Conservation (phyloP, 2,329 filamentous ascomycete species). For the Colletotrichum noveboracense region DNA sequence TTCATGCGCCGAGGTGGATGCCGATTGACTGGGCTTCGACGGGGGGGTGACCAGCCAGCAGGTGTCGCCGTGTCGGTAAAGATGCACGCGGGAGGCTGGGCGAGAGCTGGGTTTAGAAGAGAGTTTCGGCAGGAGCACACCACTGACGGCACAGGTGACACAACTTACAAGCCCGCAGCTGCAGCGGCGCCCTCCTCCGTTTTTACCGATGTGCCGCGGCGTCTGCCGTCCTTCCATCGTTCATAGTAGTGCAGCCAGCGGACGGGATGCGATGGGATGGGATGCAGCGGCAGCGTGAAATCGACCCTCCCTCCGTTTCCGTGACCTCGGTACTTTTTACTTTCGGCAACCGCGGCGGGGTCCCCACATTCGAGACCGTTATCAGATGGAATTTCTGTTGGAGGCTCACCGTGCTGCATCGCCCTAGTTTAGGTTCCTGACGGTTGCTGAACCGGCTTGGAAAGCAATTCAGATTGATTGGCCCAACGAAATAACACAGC, state of each 20-base stretch:
- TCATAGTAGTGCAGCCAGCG: background rate
- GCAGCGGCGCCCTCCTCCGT: background rate
- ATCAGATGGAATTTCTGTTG: constrained; percentile 11
- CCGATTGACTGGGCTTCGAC: background rate
- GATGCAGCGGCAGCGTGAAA: background rate
- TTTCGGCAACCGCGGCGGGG: constrained; percentile 11
- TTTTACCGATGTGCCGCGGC: background rate
- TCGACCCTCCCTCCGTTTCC: background rate
- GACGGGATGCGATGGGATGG: background rate
- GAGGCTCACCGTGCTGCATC: background rate
- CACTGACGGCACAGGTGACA: background rate
- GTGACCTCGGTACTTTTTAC: constrained; percentile 13
- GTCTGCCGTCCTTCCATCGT: background rate
- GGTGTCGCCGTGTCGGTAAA: background rate
- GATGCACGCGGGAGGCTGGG: background rate
- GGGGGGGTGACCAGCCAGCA: background rate
- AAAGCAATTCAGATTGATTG: background rate
- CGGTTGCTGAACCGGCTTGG: background rate
- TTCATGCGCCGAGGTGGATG: constrained; percentile 17
- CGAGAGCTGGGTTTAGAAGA: background rate
- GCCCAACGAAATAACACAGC: background rate
- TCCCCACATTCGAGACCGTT: constrained; percentile 9
- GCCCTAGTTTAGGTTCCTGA: background rate
- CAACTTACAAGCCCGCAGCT: background rate
- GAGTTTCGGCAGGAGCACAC: background rate